A percentile compares a stretch with the other conserved stretches of the same genome.
Evolutionary conservation across 805 yeast species (phyloP).

Genomic region (Nadsonia fulvescens): DNA sequence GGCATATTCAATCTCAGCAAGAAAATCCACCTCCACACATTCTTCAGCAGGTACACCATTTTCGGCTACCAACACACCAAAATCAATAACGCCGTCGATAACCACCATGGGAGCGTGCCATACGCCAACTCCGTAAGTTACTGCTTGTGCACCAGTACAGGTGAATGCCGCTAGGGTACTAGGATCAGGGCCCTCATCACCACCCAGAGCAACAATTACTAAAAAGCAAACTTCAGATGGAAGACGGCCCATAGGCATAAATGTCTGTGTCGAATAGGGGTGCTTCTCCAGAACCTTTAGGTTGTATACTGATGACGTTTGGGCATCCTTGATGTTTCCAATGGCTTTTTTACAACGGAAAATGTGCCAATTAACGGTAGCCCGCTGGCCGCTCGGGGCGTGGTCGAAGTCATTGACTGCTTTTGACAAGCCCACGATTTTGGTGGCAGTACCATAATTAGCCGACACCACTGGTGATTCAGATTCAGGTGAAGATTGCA

Average conservation of each 20-base stretch:
- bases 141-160: slow-evolving; percentile 71
- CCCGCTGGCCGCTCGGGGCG: slow-evolving; percentile 28
- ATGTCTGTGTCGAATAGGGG: slow-evolving; percentile 77
- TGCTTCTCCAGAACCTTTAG: slow-evolving; percentile 75
- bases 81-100: slow-evolving; percentile 48
- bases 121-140: slow-evolving; percentile 66
- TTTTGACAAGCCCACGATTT: slow-evolving; percentile 56
- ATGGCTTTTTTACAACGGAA: slow-evolving; percentile 66
- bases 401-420: slow-evolving; percentile 31
- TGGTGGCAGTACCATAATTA: slow-evolving; percentile 87
- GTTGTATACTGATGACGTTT: slow-evolving; percentile 19
- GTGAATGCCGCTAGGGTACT: slow-evolving; percentile 43
- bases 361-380: slow-evolving; percentile 62
- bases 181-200: slow-evolving; percentile 41
- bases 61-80: slow-evolving; percentile 78
- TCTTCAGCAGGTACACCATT: slow-evolving; percentile 66
- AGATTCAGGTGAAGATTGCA: slow-evolving; percentile 25
- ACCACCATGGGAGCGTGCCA: slow-evolving; percentile 99
- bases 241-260: slow-evolving; percentile 69
- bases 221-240: slow-evolving; percentile 36
- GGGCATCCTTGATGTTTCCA: slow-evolving; percentile 27
- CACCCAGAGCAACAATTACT: slow-evolving; percentile 60
- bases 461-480: slow-evolving; percentile 46
- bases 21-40: slow-evolving; percentile 61
- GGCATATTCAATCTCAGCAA: too few species aligned